Conservation (phyloP, 164 flowering plant species). For the Tetrastigma voinierianum region DNA sequence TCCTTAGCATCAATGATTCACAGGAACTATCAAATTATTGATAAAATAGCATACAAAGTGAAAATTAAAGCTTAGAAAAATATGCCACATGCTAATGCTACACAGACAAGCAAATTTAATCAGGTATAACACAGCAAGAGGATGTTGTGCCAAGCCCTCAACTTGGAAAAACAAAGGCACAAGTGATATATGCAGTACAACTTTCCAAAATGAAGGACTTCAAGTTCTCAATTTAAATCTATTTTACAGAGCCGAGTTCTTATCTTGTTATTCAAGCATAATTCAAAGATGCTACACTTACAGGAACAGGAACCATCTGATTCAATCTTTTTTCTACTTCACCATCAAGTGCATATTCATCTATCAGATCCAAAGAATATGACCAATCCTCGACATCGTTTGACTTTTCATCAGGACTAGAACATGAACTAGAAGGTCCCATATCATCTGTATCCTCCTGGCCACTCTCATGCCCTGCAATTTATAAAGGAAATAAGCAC, state of each 20-base stretch:
- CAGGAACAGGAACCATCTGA: slow-evolving; percentile 77
- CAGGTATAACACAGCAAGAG: not conserved
- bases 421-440: slow-evolving; percentile 56
- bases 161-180: not conserved
- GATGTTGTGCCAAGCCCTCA: not conserved
- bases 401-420: slow-evolving; percentile 56
- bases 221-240: not conserved
- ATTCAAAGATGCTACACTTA: slow-evolving; percentile 37
- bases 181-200: not conserved
- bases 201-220: not conserved
- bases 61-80: not conserved
- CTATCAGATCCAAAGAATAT: slow-evolving; percentile 47
- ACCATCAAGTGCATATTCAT: slow-evolving; percentile 64
- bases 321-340: slow-evolving; percentile 81
- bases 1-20: too few relatives aligned
- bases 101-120: not conserved
- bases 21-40: too few relatives aligned
- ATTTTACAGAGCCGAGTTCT: not conserved
- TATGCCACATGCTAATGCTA: not conserved
- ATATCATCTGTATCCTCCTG: slow-evolving; percentile 44
- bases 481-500: slow-evolving; percentile 7
- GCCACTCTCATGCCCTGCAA: slow-evolving; percentile 47
- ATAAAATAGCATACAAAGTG: too few relatives aligned
- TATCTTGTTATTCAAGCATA: not conserved
- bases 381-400: slow-evolving; percentile 51